A percentile compares a stretch with the other conserved stretches of the same genome.
Evolutionary conservation across 2,329 filamentous ascomycete genomes (phyloP).

Genomic region (Thielaviopsis cerberus): DNA sequence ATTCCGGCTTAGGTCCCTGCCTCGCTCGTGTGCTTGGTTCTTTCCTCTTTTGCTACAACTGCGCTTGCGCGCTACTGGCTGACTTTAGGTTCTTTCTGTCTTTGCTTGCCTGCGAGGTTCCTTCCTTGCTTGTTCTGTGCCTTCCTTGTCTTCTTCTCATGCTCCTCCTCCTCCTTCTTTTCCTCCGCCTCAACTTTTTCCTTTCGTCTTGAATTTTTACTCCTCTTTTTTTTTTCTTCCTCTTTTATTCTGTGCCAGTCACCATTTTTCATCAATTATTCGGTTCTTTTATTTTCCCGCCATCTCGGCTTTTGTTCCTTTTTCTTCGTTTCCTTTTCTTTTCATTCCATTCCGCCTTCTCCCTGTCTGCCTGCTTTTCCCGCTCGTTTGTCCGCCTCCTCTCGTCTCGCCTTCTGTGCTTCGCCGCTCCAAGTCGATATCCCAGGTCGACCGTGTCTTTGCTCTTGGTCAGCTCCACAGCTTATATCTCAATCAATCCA

Average conservation of each 20-base stretch:
- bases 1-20: not conserved
- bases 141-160: slow-evolving; percentile 11
- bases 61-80: not conserved
- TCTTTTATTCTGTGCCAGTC: not conserved
- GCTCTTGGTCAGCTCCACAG: not conserved
- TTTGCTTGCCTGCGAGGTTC: slow-evolving; percentile 18
- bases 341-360: not conserved
- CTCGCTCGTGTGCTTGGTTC: slow-evolving; percentile 7
- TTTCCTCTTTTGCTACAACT: slow-evolving; percentile 16
- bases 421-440: not conserved
- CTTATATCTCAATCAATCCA: not conserved
- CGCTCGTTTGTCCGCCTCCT: not conserved
- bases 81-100: no score
- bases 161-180: slow-evolving; percentile 16
- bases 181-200: slow-evolving; percentile 1
- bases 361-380: no score
- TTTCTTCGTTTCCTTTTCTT: not conserved
- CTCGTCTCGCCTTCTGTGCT: not conserved
- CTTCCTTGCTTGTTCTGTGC: slow-evolving; percentile 9
- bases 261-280: not conserved
- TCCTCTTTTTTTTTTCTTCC: not conserved
- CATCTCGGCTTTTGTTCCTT: not conserved
- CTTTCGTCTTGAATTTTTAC: no score
- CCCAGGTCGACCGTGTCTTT: not conserved
- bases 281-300: not conserved